These are phyloP conservation scores for Trichoderma reesei DNA, from an alignment of 495 filamentous ascomycete genomes.

Conservation along the genomic window DNA sequence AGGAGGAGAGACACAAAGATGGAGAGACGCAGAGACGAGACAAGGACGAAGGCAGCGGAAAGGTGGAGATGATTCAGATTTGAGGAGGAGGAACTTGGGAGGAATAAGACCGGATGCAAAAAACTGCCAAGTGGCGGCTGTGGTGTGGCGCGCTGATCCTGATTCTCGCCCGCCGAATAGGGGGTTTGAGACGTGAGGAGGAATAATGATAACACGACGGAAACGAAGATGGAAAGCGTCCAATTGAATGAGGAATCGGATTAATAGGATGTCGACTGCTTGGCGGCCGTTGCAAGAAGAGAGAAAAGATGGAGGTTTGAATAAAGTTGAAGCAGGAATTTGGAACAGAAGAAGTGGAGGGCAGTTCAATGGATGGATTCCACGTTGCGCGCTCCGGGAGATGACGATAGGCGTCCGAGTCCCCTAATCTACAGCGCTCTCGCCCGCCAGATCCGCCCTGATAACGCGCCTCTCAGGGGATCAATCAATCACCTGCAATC, in stretches of 20 bases:
- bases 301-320: not conserved
- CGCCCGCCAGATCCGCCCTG: not conserved
- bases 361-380: not conserved
- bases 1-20: not conserved
- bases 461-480: slow-evolving; percentile 7
- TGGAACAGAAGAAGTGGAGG: too few species aligned
- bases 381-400: not conserved
- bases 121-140: not conserved
- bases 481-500: not conserved
- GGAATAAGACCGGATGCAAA: not conserved
- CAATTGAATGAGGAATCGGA: too few species aligned
- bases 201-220: not conserved
- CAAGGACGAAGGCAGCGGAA: not conserved
- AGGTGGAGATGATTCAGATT: not conserved
- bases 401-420: not conserved
- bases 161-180: not conserved
- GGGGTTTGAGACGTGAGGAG: not conserved
- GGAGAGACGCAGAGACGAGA: not conserved
- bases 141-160: not conserved
- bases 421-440: slow-evolving; percentile 3
- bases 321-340: not conserved
- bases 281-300: not conserved
- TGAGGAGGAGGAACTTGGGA: not conserved
- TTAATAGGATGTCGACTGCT: too few species aligned
- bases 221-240: not conserved